Percentiles rank a stretch among this genome's conserved stretches.
Conservation (phyloP, 2,329 filamentous ascomycete genomes). For the Mollisia scopiformis region DNA sequence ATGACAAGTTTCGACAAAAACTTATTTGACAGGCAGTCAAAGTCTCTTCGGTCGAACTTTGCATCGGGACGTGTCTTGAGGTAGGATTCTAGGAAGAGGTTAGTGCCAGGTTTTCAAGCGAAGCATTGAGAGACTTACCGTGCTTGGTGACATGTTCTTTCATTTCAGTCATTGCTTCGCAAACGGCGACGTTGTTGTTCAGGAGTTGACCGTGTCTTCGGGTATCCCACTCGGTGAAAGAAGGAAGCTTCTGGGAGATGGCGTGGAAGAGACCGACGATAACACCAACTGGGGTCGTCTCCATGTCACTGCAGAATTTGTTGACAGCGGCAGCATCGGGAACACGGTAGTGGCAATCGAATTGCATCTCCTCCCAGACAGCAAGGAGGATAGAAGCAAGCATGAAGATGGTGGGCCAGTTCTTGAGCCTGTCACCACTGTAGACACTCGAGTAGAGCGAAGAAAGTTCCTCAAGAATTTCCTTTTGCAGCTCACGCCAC, state of each 20-base stretch:
- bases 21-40: constrained; percentile 95
- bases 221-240: constrained; percentile 93
- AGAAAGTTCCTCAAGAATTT: constrained; percentile 92
- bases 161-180: constrained; percentile 95
- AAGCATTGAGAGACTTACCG: constrained; percentile 62
- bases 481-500: constrained; percentile 97
- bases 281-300: constrained; percentile 91
- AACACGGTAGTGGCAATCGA: constrained; percentile 94
- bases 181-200: constrained; percentile 89
- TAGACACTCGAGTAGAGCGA: constrained; percentile 95
- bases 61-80: constrained; percentile 74
- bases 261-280: constrained; percentile 97
- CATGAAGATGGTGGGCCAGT: constrained; percentile 99
- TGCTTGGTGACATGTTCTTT: constrained; percentile 90
- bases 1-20: constrained; percentile 96
- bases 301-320: constrained; percentile 97
- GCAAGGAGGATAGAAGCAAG: constrained; percentile 89
- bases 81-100: constrained; percentile 73
- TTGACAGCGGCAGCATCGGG: constrained; percentile 82
- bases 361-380: constrained; percentile 99
- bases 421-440: constrained; percentile 95
- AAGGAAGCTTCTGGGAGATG: constrained; percentile 93
- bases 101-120: constrained; percentile 40
- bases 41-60: constrained; percentile 89
- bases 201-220: constrained; percentile 87